Evolutionary conservation across 2,329 filamentous ascomycete genomes (phyloP), one percentile per base, ranked within the genome.

Genomic region (Penicillium italicum): DNA sequence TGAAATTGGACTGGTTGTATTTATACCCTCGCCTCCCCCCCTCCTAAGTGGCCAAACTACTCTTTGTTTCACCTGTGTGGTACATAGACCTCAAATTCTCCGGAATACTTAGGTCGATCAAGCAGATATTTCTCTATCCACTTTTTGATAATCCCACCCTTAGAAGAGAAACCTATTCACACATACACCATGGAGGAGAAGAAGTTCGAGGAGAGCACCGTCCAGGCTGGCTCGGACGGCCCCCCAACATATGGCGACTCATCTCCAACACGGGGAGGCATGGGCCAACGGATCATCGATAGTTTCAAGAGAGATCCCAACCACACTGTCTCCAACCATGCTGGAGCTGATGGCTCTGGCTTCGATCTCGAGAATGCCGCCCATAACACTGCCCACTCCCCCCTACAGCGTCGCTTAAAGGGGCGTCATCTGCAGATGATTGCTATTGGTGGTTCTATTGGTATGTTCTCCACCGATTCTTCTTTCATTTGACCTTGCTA

Each of bases 341-440:
- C 80, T 16, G 79, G 78, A 50, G 78, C 77, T 7, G 79, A 83
- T 73, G 81, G 80, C 51, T 78, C 79, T 57, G 77, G 79, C 14
- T 85, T 82, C 68, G 80, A 90, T 68, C 76, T 90, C 62, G 87
- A 91, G 68, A 71, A 71, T 51, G 84, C 83, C 0, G 82, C 80
- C 1, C 72, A 76, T 16, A 80, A 80, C 41, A 92, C 90, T 1
- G 88, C 90, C 4, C 82, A 86, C 61, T 87, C 89, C 43, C 85
- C 88, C 8, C 80, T 97, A 48, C 85, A 88, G 48, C 82, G 91
- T 67, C 87, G 85, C 71, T 76, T 96, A 63, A 94, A 95, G 75
- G 85, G 86, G 20, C 82, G 91, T 45, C 93, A 97, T 78, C 71
- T 97, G 70, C 92, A 97, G 77, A 97, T 97, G 93, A 97, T 97